These are phyloP conservation scores for Silybum marianum DNA, from an alignment of 129 eudicot species.

Conservation along the genomic window DNA sequence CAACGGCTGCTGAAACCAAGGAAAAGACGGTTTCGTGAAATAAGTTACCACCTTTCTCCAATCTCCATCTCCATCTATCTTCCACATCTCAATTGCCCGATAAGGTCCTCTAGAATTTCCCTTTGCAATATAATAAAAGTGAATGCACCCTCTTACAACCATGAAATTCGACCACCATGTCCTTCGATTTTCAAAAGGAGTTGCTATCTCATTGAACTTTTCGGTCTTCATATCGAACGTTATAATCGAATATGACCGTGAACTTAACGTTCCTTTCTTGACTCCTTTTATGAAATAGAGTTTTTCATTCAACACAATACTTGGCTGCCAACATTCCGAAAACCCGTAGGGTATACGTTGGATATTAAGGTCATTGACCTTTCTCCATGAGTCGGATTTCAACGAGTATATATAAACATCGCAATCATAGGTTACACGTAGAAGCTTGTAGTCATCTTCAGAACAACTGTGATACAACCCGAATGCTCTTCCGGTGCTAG, in stretches of 20 bases:
- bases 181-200: background rate
- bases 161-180: background rate
- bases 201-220: background rate
- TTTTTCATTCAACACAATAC: background rate
- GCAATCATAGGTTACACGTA: background rate
- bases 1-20: background rate
- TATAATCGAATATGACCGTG: too few relatives aligned
- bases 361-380: background rate
- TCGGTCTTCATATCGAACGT: background rate
- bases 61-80: constrained; percentile 2
- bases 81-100: background rate
- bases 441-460: constrained; percentile 14
- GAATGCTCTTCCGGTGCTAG: background rate
- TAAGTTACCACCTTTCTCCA: background rate
- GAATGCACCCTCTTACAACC: constrained; percentile 6
- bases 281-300: background rate
- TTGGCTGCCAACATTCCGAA: background rate
- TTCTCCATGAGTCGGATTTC: constrained; percentile 7
- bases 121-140: background rate
- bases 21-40: background rate
- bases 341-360: background rate
- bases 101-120: too few relatives aligned
- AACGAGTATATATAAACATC: background rate
- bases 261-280: background rate
- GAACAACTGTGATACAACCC: background rate